These are phyloP conservation scores for Linum usitatissimum DNA, from an alignment of 345 rosid genomes.

Conservation along the genomic window DNA sequence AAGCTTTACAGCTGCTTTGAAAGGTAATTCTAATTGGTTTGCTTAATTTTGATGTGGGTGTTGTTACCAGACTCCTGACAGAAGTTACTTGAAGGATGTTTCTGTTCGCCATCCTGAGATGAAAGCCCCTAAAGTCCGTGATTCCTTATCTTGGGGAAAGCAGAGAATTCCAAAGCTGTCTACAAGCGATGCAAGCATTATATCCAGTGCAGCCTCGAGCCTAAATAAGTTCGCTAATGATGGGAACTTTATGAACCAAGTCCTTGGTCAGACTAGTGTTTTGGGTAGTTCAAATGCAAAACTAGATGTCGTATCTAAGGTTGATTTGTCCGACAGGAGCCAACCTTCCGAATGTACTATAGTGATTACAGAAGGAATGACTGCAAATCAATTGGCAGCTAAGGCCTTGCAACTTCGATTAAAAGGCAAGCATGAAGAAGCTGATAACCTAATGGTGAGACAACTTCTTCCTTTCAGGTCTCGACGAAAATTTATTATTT, in stretches of 20 bases:
- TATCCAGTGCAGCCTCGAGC: constrained; percentile 45
- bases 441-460: constrained; percentile 66
- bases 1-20: background rate
- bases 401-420: constrained; percentile 79
- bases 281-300: constrained; percentile 19
- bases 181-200: constrained; percentile 39
- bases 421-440: constrained; percentile 87
- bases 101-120: constrained; percentile 45
- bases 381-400: constrained; percentile 76
- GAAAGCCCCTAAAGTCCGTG: constrained; percentile 58
- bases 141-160: constrained; percentile 71
- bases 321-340: constrained; percentile 13
- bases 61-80: constrained; percentile 26
- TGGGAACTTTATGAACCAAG: constrained; percentile 64
- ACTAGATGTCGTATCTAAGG: constrained; percentile 17
- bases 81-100: constrained; percentile 55
- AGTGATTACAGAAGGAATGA: constrained; percentile 29
- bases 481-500: background rate
- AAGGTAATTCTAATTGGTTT: background rate
- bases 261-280: constrained; percentile 28
- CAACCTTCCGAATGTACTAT: constrained; percentile 21
- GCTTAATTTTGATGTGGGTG: constrained; percentile 6
- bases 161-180: constrained; percentile 31
- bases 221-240: constrained; percentile 64
- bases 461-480: constrained; percentile 6